Evolutionary conservation across 2,329 filamentous ascomycete genomes (phyloP).

Genomic region (Pyrenochaeta sp.): DNA sequence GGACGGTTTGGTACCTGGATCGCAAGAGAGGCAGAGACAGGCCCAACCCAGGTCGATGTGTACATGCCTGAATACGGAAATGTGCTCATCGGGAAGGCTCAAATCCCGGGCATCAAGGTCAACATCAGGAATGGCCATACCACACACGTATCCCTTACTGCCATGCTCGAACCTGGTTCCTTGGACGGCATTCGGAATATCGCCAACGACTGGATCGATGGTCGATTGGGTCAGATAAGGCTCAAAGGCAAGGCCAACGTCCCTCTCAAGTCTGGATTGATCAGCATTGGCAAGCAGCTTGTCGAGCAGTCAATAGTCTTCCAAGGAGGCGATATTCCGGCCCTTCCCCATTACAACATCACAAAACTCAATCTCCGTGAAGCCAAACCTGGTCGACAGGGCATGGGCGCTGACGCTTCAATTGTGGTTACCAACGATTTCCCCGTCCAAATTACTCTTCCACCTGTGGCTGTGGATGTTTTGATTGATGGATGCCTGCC

Average conservation of each 20-base stretch:
- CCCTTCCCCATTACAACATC: conserved; percentile 82
- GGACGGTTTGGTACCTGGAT: conserved; percentile 83
- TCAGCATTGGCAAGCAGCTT: conserved; percentile 78
- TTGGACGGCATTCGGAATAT: conserved; percentile 78
- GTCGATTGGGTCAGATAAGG: conserved; percentile 73
- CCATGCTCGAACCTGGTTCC: conserved; percentile 78
- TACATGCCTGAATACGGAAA: conserved; percentile 85
- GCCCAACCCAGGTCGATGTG: conserved; percentile 75
- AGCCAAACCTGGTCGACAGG: conserved; percentile 62
- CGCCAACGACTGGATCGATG: conserved; percentile 87
- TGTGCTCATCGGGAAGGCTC: conserved; percentile 77
- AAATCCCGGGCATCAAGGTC: conserved; percentile 76
- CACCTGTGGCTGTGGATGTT: conserved; percentile 82
- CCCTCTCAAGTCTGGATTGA: conserved; percentile 77
- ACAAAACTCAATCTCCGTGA: conserved; percentile 82
- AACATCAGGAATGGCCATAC: conserved; percentile 78
- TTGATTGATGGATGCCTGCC: conserved; percentile 81
- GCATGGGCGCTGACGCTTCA: conserved; percentile 81
- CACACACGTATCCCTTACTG: conserved; percentile 80
- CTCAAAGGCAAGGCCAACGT: conserved; percentile 78
- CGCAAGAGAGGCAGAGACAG: conserved; percentile 76
- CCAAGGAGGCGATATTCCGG: conserved; percentile 76
- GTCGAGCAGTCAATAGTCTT: conserved; percentile 79
- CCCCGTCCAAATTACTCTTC: conserved; percentile 77
- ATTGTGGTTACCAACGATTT: conserved; percentile 77